A percentile compares a stretch with the other conserved stretches of the same genome.
Evolutionary conservation across 805 yeast species (phyloP).

Genomic region (Candida orba): DNA sequence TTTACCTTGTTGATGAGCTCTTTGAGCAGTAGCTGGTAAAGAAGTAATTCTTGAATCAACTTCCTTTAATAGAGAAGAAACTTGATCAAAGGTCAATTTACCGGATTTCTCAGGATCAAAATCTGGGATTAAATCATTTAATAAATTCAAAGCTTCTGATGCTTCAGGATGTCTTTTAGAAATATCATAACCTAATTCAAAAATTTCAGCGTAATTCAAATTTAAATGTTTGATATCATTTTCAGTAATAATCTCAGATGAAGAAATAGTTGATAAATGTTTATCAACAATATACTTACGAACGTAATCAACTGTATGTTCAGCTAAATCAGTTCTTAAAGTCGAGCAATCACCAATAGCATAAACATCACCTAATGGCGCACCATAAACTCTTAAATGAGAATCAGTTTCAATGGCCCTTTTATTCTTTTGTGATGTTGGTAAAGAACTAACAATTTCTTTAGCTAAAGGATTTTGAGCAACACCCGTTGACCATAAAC

Average conservation of each 20-base stretch:
- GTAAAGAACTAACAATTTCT: conserved; percentile 42
- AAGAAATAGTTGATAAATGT: conserved; percentile 29
- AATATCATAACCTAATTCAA: conserved; percentile 40
- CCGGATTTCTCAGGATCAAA: conserved; percentile 44
- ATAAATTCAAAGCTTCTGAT: conserved; percentile 43
- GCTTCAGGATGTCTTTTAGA: conserved; percentile 51
- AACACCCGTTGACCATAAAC: conserved; percentile 75
- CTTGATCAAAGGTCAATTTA: conserved; percentile 43
- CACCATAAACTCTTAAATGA: conserved; percentile 63
- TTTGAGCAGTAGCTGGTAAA: conserved; percentile 68
- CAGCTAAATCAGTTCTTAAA: conserved; percentile 51
- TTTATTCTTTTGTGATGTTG: conserved; percentile 45
- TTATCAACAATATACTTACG: conserved; percentile 38
- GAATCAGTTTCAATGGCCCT: conserved; percentile 74
- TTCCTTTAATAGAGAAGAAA: conserved; percentile 41
- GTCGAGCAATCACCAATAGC: conserved; percentile 72
- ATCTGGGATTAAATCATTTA: conserved; percentile 44
- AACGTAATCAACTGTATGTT: conserved; percentile 45
- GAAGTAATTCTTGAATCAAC: conserved; percentile 59
- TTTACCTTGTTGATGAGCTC: conserved; percentile 66
- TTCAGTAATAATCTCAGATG: conserved; percentile 36
- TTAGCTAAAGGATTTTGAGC: conserved; percentile 57
- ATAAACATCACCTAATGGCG: conserved; percentile 60
- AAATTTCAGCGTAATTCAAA: conserved; percentile 41
- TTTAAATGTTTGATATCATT: conserved; percentile 43